Evolutionary conservation across 2,329 filamentous ascomycete genomes (phyloP).

Genomic region (Ophiostoma sp.): DNA sequence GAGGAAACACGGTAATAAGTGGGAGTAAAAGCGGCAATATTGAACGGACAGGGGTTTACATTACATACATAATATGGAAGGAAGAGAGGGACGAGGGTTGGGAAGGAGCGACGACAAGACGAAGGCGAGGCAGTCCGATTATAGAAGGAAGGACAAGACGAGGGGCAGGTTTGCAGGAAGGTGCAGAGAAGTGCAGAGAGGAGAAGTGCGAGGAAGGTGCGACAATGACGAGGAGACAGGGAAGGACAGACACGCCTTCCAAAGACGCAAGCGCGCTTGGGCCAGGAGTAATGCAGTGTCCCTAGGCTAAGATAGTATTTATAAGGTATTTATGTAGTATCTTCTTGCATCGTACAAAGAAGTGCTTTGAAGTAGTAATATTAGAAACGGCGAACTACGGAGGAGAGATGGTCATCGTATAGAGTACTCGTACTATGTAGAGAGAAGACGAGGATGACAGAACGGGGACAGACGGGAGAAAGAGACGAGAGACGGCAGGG

Average conservation of each 20-base stretch:
- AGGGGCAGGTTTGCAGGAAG: slow-evolving; percentile 4
- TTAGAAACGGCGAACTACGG: neutral
- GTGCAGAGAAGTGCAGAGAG: no score
- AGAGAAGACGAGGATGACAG: neutral
- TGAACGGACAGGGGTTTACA: slow-evolving; percentile 5
- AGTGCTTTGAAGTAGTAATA: neutral
- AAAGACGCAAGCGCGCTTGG: neutral
- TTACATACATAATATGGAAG: neutral
- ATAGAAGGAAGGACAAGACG: slow-evolving; percentile 10
- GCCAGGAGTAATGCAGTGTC: neutral
- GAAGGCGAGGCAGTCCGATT: neutral
- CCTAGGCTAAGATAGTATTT: neutral
- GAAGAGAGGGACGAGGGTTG: neutral
- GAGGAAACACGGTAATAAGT: neutral
- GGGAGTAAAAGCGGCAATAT: neutral
- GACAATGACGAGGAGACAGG: neutral
- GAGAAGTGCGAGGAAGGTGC: neutral
- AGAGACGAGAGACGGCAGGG: neutral
- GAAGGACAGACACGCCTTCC: neutral
- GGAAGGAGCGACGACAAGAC: neutral
- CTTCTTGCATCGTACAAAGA: neutral
- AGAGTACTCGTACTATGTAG: neutral
- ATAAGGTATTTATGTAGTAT: neutral
- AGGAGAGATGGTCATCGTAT: no score
- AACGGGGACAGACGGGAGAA: neutral